phyloP scores from a whole-genome alignment of 2,329 filamentous ascomycete genomes.

The Grosmannia huntii region DNA sequence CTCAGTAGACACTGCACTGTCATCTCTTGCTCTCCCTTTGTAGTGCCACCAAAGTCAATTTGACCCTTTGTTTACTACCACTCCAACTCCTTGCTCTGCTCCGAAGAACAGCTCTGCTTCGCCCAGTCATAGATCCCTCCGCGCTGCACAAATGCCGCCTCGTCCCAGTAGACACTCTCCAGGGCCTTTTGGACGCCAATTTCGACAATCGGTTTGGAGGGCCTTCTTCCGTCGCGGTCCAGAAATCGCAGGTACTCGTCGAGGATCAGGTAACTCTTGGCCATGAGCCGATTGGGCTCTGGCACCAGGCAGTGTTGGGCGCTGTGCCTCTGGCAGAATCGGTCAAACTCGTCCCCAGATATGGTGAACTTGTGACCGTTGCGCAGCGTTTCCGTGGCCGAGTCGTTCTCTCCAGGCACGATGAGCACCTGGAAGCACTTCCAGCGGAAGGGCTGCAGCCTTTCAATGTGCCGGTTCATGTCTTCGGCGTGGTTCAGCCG shows the following conservation, averaged over 20 bases:
- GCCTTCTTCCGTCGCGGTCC: not conserved
- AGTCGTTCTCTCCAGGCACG: not conserved
- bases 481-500: not conserved
- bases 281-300: not conserved
- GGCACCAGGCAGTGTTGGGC: not conserved
- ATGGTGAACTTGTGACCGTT: not conserved
- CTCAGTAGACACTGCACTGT: too few species aligned
- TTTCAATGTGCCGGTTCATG: not conserved
- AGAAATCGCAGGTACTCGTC: conserved; percentile 1
- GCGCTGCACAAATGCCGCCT: not conserved
- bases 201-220: not conserved
- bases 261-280: conserved; percentile 1
- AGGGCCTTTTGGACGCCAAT: not conserved
- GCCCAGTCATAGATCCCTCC: not conserved
- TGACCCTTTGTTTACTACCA: not conserved
- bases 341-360: not conserved
- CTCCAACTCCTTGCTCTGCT: not conserved
- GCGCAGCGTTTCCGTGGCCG: not conserved
- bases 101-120: not conserved
- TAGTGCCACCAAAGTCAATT: too few species aligned
- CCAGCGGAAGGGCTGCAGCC: not conserved
- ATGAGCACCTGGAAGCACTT: conserved; percentile 1
- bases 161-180: not conserved
- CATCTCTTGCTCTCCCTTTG: too few species aligned
- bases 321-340: not conserved